A percentile compares a stretch with the other conserved stretches of the same genome.
These are phyloP conservation scores for Polygonum maritimum DNA, from an alignment of 148 eudicot species.

Conservation along the genomic window DNA sequence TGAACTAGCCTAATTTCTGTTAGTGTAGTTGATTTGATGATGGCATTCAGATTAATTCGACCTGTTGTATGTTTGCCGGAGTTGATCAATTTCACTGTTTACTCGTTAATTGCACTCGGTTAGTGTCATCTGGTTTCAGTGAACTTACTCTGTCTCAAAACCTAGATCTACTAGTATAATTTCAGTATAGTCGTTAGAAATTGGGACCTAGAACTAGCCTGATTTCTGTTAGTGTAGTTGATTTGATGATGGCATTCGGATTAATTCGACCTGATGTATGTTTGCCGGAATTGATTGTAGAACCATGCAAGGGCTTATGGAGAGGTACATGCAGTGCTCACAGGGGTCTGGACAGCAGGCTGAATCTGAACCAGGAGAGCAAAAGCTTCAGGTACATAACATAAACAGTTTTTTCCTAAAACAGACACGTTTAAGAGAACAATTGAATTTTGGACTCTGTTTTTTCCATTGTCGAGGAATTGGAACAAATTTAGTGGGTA, in stretches of 20 bases:
- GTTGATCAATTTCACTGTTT: background rate
- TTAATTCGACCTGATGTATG: background rate
- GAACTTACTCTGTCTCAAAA: no score
- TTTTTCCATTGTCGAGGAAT: background rate
- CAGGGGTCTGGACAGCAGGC: conserved; percentile 6
- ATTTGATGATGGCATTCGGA: background rate
- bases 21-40: background rate
- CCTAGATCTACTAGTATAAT: no score
- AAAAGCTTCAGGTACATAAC: conserved; percentile 50
- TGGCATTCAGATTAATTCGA: background rate
- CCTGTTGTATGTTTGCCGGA: background rate
- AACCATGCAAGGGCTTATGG: conserved; percentile 74
- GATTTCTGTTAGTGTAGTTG: background rate
- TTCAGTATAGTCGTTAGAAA: background rate
- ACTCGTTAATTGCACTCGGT: background rate
- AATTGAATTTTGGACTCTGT: background rate
- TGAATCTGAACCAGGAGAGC: conserved; percentile 30
- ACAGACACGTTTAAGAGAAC: background rate
- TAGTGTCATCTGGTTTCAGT: background rate
- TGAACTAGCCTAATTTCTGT: background rate
- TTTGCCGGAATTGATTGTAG: conserved; percentile 15
- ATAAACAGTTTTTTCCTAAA: background rate
- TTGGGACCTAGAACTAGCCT: background rate
- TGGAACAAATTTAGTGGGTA: background rate
- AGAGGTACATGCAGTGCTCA: conserved; percentile 57